A percentile compares a stretch with the other conserved stretches of the same genome.
Evolutionary conservation across 352 stramenopile genomes (phyloP).

Genomic region (Globisporangium orthogonon): DNA sequence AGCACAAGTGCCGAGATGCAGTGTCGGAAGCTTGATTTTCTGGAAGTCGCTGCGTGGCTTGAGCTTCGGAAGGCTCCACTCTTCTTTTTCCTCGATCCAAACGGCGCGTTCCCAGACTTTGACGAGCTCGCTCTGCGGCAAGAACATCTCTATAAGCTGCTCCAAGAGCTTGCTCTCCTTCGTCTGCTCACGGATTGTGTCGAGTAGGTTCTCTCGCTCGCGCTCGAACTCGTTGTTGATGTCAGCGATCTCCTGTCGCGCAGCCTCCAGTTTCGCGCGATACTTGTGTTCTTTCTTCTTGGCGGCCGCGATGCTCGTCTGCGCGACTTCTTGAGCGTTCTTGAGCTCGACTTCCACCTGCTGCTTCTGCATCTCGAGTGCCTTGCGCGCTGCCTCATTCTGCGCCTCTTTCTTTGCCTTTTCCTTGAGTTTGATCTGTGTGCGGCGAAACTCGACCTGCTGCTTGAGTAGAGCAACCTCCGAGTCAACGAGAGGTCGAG

Average conservation of each 20-base stretch:
- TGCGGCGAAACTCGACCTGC: constrained; percentile 71
- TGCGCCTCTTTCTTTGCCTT: constrained; percentile 69
- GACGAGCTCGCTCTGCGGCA: constrained; percentile 79
- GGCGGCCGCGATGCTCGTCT: constrained; percentile 40
- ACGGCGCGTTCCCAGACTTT: constrained; percentile 86
- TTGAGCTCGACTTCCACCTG: constrained; percentile 70
- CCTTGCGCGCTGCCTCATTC: constrained; percentile 44
- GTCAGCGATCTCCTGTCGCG: constrained; percentile 80
- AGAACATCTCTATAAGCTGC: constrained; percentile 81
- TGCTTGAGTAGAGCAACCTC: constrained; percentile 73
- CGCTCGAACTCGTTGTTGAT: constrained; percentile 80
- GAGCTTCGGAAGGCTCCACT: constrained; percentile 69
- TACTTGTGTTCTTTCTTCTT: constrained; percentile 69
- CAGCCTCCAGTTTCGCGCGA: constrained; percentile 61
- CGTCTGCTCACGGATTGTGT: constrained; percentile 87
- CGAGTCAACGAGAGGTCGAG: constrained; percentile 28
- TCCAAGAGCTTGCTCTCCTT: constrained; percentile 85
- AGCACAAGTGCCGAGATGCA: constrained; percentile 18
- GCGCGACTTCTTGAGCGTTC: constrained; percentile 54
- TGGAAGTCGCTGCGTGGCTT: constrained; percentile 78
- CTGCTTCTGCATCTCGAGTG: constrained; percentile 65
- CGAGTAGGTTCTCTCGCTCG: constrained; percentile 78
- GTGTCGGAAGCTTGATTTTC: constrained; percentile 61
- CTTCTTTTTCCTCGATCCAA: constrained; percentile 78
- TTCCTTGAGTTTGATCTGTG: constrained; percentile 75